phyloP scores from a whole-genome alignment of 352 stramenopile species.

The Thraustotheca clavata region DNA sequence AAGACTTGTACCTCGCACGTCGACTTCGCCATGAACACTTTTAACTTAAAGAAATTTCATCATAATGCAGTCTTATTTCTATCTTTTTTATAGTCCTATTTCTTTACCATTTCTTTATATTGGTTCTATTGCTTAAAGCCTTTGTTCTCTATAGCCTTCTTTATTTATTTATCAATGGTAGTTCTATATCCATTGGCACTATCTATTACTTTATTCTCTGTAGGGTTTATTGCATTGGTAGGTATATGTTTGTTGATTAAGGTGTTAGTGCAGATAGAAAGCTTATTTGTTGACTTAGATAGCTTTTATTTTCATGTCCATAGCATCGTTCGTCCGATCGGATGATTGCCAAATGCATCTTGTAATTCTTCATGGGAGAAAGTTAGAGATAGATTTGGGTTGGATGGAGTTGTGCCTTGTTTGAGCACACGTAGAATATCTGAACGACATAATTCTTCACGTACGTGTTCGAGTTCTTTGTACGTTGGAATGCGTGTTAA shows the following conservation, averaged over 20 bases:
- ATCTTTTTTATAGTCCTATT: too few relatives aligned
- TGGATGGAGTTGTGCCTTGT: conserved; percentile 26
- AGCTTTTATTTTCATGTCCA: conserved; percentile 10
- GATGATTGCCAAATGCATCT: conserved; percentile 52
- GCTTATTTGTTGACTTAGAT: too few relatives aligned
- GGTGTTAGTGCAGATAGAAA: too few relatives aligned
- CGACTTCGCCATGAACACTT: conserved; percentile 25
- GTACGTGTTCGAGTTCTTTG: conserved; percentile 44
- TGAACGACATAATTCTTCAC: conserved; percentile 52
- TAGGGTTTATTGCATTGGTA: too few relatives aligned
- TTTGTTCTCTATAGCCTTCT: too few relatives aligned
- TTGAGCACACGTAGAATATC: conserved; percentile 44
- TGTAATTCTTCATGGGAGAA: conserved; percentile 60
- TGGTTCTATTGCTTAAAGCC: too few relatives aligned
- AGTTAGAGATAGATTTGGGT: conserved; percentile 43
- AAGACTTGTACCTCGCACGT: conserved; percentile 60
- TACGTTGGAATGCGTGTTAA: conserved; percentile 45
- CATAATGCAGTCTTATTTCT: conserved; percentile 51
- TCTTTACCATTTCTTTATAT: too few relatives aligned
- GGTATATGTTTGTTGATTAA: too few relatives aligned
- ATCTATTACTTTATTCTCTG: too few relatives aligned
- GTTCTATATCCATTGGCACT: too few relatives aligned
- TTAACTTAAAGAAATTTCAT: conserved; percentile 22
- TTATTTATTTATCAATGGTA: neutral
- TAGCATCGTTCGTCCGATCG: conserved; percentile 26